Evolutionary conservation across 2,329 filamentous ascomycete species (phyloP), one percentile per base, ranked within the genome.

Genomic region (Fusarium brevicatenulatum): DNA sequence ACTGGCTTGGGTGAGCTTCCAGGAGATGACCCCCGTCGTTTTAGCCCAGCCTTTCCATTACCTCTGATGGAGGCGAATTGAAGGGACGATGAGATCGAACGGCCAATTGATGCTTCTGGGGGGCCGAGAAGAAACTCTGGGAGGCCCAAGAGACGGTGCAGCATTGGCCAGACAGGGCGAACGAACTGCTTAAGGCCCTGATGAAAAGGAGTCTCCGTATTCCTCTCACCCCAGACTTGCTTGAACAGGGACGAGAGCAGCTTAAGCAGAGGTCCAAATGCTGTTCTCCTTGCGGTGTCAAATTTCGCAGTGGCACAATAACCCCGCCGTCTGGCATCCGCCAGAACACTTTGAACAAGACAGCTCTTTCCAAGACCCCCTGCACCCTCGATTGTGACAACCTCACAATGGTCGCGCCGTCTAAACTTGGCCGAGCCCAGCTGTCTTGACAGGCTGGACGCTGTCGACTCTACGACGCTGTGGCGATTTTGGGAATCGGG

Each of bases 241-340:
- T 89, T 89, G 80, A 92, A 91, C 21, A 92, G 82, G 25, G 89
- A 91, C 16, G 90, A 91, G 16, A 92, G 80, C n/a, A 92, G 81
- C 79, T 89, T 91, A 32, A 92, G 84, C 43, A 92, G 80, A 8
- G 90, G 90, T 2, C 89, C 90, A 77, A 91, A 92, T 7, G 90
- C 88, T 13, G 85, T 88, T 73, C 86, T 86, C 72, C 88, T 85
- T 1, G 89, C 87, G 2, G 87, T 88, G 75, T 92, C 90, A 66
- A 92, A 92, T 76, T 92, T 92, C 44, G 90, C 88, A 37, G 89
- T 91, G 11, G 90, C 89, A 75, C 89, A 91, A 76, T 91, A 92
- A 6, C 90, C 90, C 66, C 87, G 86, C 50, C 87, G 85, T 55
- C 90, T 84, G 21, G 88, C 88, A 71, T 92, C 90, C 6, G 87